phyloP scores from a whole-genome alignment of 2,329 filamentous ascomycete genomes.

The Cercospora sp. region DNA sequence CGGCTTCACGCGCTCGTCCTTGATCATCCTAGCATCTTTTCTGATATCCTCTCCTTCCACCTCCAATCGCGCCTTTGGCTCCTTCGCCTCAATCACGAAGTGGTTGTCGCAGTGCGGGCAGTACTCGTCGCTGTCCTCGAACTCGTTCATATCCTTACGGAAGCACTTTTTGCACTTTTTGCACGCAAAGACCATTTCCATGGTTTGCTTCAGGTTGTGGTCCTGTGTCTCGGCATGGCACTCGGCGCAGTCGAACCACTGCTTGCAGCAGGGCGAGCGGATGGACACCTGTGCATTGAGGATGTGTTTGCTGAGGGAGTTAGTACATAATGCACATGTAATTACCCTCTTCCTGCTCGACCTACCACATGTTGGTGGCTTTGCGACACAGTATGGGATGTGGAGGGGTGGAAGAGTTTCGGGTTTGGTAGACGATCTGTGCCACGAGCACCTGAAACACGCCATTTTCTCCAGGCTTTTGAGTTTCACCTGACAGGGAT shows the following conservation, averaged over 20 bases:
- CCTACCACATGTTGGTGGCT: slow-evolving; percentile 15
- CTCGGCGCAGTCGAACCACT: slow-evolving; percentile 98
- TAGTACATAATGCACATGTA: background rate
- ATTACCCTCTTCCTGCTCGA: background rate
- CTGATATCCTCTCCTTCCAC: slow-evolving; percentile 90
- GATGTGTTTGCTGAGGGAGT: slow-evolving; percentile 79
- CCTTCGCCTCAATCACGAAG: slow-evolving; percentile 86
- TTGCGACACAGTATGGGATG: background rate
- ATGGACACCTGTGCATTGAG: slow-evolving; percentile 97
- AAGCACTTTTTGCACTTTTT: slow-evolving; percentile 99
- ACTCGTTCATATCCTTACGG: slow-evolving; percentile 87
- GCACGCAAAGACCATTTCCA: slow-evolving; percentile 92
- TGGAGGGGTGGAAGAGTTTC: slow-evolving; percentile 6
- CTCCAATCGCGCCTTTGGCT: slow-evolving; percentile 77
- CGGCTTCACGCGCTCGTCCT: slow-evolving; percentile 73
- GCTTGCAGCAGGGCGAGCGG: slow-evolving; percentile 90
- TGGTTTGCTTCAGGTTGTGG: slow-evolving; percentile 71
- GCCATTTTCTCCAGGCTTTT: slow-evolving; percentile 9
- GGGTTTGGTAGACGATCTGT: background rate
- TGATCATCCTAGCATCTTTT: slow-evolving; percentile 84
- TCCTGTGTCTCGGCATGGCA: slow-evolving; percentile 80
- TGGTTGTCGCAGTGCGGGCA: slow-evolving; percentile 99
- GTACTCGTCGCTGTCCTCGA: slow-evolving; percentile 97
- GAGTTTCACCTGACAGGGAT: slow-evolving; percentile 12
- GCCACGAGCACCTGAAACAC: slow-evolving; percentile 10